These are phyloP conservation scores for Nakazawaea laoshanensis DNA, from an alignment of 805 yeast genomes.

Conservation along the genomic window DNA sequence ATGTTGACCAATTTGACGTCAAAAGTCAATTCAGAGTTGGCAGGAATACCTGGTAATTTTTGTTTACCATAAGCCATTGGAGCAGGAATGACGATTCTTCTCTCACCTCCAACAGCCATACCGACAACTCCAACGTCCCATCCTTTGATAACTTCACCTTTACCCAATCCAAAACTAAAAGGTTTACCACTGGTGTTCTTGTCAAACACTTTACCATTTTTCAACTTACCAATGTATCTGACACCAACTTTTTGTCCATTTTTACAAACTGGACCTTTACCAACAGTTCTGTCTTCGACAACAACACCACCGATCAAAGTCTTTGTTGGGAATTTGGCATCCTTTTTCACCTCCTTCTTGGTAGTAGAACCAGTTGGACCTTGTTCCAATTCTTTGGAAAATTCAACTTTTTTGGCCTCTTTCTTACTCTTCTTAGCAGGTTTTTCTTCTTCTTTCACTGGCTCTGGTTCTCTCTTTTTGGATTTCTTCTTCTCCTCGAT, in stretches of 20 bases:
- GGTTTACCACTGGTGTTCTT: constrained; percentile 97
- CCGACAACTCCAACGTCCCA: constrained; percentile 99
- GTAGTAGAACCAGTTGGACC: constrained; percentile 60
- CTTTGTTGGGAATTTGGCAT: constrained; percentile 53
- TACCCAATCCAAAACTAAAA: constrained; percentile 82
- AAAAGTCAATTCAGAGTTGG: constrained; percentile 92
- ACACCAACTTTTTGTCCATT: constrained; percentile 87
- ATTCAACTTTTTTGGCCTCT: constrained; percentile 71
- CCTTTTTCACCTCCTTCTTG: constrained; percentile 18
- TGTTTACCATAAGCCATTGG: constrained; percentile 94
- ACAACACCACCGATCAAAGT: constrained; percentile 89
- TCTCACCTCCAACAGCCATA: constrained; percentile 98
- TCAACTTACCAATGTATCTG: constrained; percentile 95
- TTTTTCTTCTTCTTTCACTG: constrained; percentile 9
- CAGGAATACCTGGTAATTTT: constrained; percentile 94
- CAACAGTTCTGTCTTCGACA: constrained; percentile 85
- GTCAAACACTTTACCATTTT: constrained; percentile 94
- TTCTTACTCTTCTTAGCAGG: constrained; percentile 26
- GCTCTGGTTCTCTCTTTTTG: constrained; percentile 17
- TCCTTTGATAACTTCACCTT: constrained; percentile 97
- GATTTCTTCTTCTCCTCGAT: constrained; percentile 46
- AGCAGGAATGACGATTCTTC: constrained; percentile 94
- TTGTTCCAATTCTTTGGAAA: constrained; percentile 86
- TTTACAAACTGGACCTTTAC: constrained; percentile 85
- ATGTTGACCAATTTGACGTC: constrained; percentile 90